Evolutionary conservation across 176 grass and related monocot species (phyloP).

Genomic region (Urochloa ruziziensis): DNA sequence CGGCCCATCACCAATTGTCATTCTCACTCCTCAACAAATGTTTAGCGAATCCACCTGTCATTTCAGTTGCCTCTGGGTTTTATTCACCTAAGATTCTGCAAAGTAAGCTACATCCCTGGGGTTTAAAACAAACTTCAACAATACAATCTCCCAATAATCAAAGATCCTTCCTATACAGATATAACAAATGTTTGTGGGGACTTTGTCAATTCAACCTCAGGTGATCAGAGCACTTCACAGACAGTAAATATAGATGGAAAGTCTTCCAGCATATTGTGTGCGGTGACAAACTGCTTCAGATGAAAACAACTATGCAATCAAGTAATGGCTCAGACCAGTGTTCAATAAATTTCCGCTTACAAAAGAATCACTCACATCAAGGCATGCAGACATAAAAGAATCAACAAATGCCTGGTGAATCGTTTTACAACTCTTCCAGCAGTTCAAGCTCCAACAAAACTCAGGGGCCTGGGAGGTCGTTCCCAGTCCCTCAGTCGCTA

Average conservation of each 20-base stretch:
- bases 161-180: not conserved
- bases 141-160: not conserved
- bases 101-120: not conserved
- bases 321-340: not conserved
- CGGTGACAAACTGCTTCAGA: not conserved
- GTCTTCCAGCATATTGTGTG: too few species aligned
- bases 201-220: not conserved
- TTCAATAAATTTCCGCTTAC: not conserved
- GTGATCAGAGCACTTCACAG: not conserved
- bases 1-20: too few species aligned
- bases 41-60: too few species aligned
- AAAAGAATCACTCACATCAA: constrained; percentile 7
- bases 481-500: constrained; percentile 8
- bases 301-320: not conserved
- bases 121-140: not conserved
- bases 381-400: constrained; percentile 22
- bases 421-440: not conserved
- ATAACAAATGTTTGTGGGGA: not conserved
- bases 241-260: too few species aligned
- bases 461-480: not conserved
- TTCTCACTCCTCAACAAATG: too few species aligned
- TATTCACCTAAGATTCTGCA: too few species aligned
- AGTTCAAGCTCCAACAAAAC: not conserved
- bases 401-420: constrained; percentile 11
- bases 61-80: too few species aligned